Percentiles rank a stretch among this genome's conserved stretches.
These are phyloP conservation scores for Diatrype stigma DNA, from an alignment of 2,329 filamentous ascomycete species.

Conservation along the genomic window DNA sequence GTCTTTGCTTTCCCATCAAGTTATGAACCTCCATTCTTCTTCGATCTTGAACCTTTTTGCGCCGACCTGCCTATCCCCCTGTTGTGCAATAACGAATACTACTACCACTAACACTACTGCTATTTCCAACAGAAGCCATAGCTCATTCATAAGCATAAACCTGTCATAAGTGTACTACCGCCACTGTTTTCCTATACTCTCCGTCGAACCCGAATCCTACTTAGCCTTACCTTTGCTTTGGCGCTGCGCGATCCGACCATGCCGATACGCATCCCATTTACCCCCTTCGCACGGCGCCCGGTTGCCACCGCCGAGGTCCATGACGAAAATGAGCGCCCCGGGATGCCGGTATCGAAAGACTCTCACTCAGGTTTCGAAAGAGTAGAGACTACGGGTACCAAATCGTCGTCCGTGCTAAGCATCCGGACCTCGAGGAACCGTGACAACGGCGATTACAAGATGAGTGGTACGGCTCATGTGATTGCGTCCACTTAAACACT, in stretches of 20 bases:
- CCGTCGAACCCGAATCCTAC: not conserved
- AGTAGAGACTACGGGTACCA: slow-evolving; percentile 59
- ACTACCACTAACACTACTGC: not conserved
- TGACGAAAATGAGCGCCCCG: slow-evolving; percentile 52
- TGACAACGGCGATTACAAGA: slow-evolving; percentile 70
- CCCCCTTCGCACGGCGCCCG: slow-evolving; percentile 61
- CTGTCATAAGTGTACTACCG: too few species aligned
- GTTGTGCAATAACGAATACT: not conserved
- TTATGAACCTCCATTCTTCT: not conserved
- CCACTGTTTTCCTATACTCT: not conserved
- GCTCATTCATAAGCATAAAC: not conserved
- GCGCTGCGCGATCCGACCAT: slow-evolving; percentile 15
- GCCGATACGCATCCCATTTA: slow-evolving; percentile 67
- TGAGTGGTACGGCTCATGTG: slow-evolving; percentile 60
- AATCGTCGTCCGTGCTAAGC: slow-evolving; percentile 58
- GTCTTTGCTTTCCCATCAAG: too few species aligned
- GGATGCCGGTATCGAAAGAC: slow-evolving; percentile 31
- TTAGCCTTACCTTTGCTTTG: too few species aligned
- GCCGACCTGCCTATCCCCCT: not conserved
- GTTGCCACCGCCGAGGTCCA: slow-evolving; percentile 38
- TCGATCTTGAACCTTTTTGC: not conserved
- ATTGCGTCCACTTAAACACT: slow-evolving; percentile 4
- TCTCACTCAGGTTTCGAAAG: slow-evolving; percentile 54
- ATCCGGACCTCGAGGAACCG: slow-evolving; percentile 56
- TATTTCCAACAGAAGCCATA: not conserved